Base-by-base conservation (phyloP, 805 yeast species). In the Candida germanica region DNA sequence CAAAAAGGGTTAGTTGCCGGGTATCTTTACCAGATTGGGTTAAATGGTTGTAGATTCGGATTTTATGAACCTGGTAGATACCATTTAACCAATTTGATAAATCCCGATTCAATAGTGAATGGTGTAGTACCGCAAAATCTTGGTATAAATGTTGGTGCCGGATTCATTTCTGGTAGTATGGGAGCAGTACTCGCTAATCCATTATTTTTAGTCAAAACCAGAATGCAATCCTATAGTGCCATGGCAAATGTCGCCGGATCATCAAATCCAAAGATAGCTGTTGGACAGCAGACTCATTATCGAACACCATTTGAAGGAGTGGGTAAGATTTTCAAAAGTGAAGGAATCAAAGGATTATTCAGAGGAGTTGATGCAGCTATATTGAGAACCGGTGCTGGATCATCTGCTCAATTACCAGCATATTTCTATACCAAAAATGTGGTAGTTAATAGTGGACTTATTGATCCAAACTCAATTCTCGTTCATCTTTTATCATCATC, bases 301-400 rank as follows among this genome's bases (percentile, higher is more conserved):
- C 76, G 61, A 24, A 76, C 80, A 31, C 73, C 82, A 2, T 64
- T 69, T 56, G 75, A 83, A 46, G 98, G 96, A 2, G 53, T 93
- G 16, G 48, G 59, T 5, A 66, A 79, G 15, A 77, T 93, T 26
- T 78, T 68, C 52, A 61, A 61, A 31, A 59, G 71, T 1, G 95
- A 86, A 51, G 97, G 97, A 1, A 26, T 86, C 40, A 63, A 56
- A 38, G 98, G 97, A 5, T 67, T 85, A 43, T 91, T 79, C 61
- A 73, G 94, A 44, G 98, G 98, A 45, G 87, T 88, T 4, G 95
- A 87, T 53, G 96, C 98, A 2, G 98, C 98, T 2, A 77, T 88
- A 21, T 65, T 93, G 43, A 77, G 98, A 63, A 93, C 98, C 1
- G 96, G 96, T 51, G 83, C 88, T 38, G 98, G 98, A 2, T 93